A percentile compares a stretch with the other conserved stretches of the same genome.
Conservation (phyloP, 352 stramenopile species). For the Globisporangium perplexum region DNA sequence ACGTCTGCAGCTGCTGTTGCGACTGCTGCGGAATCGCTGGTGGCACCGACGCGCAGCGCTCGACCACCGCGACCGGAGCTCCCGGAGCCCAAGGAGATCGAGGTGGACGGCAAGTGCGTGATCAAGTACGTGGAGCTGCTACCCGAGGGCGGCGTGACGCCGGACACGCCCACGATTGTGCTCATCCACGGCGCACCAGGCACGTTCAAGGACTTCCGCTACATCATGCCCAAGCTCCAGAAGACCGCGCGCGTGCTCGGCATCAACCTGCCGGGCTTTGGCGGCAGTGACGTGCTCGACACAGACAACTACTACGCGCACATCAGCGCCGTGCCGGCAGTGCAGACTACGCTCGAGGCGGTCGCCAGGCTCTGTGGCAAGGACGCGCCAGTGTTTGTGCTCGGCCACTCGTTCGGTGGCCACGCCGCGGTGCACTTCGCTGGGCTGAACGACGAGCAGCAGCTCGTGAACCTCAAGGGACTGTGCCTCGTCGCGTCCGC, state of each 20-base stretch:
- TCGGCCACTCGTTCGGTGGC: constrained; percentile 10
- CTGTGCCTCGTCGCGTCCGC: constrained; percentile 45
- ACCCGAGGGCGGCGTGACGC: not conserved
- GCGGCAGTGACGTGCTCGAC: constrained; percentile 32
- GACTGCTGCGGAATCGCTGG: not conserved
- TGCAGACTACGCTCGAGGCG: constrained; percentile 34
- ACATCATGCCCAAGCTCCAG: constrained; percentile 51
- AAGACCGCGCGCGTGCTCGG: constrained; percentile 38
- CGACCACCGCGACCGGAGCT: constrained; percentile 13
- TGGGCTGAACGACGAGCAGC: constrained; percentile 22
- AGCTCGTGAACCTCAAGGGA: constrained; percentile 31
- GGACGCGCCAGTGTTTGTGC: constrained; percentile 9
- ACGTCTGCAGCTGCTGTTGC: not conserved
- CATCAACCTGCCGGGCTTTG: constrained; percentile 61
- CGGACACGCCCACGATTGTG: constrained; percentile 30
- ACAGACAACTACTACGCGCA: constrained; percentile 35
- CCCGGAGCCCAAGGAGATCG: constrained; percentile 18
- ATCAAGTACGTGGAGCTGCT: constrained; percentile 36
- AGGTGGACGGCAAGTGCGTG: constrained; percentile 34
- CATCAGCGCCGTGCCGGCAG: constrained; percentile 27
- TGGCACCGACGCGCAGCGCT: not conserved
- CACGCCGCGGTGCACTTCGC: constrained; percentile 41
- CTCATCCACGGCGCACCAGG: constrained; percentile 59
- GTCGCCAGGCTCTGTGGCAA: constrained; percentile 26
- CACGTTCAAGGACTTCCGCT: constrained; percentile 57